Evolutionary conservation across 2,329 filamentous ascomycete species (phyloP), one percentile per base, ranked within the genome.

Genomic region (Aspergillus novofumigatus): DNA sequence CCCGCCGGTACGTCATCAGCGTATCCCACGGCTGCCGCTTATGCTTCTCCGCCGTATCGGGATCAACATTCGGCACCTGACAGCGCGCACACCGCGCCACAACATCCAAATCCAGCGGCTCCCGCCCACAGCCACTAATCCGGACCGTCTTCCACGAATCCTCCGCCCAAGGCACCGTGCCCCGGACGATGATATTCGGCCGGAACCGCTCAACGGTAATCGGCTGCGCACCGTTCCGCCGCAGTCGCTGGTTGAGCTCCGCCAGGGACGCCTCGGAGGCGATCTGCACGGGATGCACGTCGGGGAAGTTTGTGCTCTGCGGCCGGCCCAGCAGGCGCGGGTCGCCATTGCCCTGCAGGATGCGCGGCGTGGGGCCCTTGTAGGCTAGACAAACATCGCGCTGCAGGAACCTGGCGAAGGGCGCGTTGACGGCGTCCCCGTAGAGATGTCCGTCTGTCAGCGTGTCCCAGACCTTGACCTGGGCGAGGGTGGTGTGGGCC

Each of bases 31-130:
- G 85, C 75, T 87, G 78, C 50, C 77, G 78, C 52, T 78, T 75
- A 65, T 87, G 77, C 69, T 84, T 83, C 57, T 80, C 77, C 8
- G 81, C 85, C 4, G 84, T 85, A n/a, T 82, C 79, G 0, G 84
- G 83, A 62, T 87, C 72, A n/a, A 87, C 85, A 69, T 87, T 87
- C 6, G 85, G 85, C 2, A 87, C 83, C 59, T 83, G 83, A 59
- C 85, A 87, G 21, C 85, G 72, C 35, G 83, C 79, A 65, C 85
- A 87, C 3, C 84, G 74, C 28, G 83, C 81, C 20, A 84, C 79
- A 29, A 86, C 78, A 67, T 87, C 85, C 35, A 86, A 63, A 25
- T 76, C 75, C 9, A 84, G 66, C 0, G 73, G 62, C 45, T 26
- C 42, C 17, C 21, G 42, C 28, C 2, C 3, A 10, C 28, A 17